These are phyloP conservation scores for Globisporangium paddicum DNA, from an alignment of 352 stramenopile genomes.

Conservation along the genomic window DNA sequence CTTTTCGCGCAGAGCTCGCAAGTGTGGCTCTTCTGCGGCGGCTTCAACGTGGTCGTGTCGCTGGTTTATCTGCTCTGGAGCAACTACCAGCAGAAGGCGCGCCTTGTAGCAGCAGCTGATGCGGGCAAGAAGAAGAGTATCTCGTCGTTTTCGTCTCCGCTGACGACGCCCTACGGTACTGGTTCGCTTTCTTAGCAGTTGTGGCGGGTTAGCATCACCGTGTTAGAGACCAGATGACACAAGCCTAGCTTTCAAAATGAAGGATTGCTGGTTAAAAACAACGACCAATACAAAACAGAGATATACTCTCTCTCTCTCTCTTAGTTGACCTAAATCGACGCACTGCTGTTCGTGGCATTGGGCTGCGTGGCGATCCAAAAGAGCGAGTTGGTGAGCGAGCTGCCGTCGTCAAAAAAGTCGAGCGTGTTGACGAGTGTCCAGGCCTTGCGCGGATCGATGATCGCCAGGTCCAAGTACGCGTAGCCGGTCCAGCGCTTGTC, in stretches of 20 bases:
- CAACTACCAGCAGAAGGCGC: slow-evolving; percentile 34
- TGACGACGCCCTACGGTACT: slow-evolving; percentile 28
- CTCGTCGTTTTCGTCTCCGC: neutral
- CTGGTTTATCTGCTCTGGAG: slow-evolving; percentile 61
- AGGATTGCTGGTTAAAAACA: too few species aligned
- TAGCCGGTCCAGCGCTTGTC: slow-evolving; percentile 82
- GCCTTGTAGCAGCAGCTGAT: neutral
- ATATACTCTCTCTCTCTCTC: neutral
- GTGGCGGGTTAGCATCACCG: too few species aligned
- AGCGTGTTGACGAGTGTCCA: slow-evolving; percentile 67
- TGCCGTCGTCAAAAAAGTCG: slow-evolving; percentile 83
- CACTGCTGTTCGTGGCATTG: slow-evolving; percentile 8
- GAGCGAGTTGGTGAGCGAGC: slow-evolving; percentile 85
- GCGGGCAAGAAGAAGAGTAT: slow-evolving; percentile 4
- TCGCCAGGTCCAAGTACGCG: slow-evolving; percentile 78
- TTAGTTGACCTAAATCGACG: too few species aligned
- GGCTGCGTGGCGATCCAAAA: slow-evolving; percentile 87
- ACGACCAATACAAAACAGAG: too few species aligned
- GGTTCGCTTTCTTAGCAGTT: slow-evolving; percentile 26
- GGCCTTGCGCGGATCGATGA: slow-evolving; percentile 64
- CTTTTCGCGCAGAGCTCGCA: slow-evolving; percentile 56
- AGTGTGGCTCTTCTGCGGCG: slow-evolving; percentile 69
- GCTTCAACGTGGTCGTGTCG: slow-evolving; percentile 63
- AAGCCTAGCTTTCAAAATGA: neutral
- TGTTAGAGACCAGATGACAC: neutral